A percentile compares a stretch with the other conserved stretches of the same genome.
phyloP scores from a whole-genome alignment of 1,284 basidiomycete species.

The Megacollybia platyphylla region DNA sequence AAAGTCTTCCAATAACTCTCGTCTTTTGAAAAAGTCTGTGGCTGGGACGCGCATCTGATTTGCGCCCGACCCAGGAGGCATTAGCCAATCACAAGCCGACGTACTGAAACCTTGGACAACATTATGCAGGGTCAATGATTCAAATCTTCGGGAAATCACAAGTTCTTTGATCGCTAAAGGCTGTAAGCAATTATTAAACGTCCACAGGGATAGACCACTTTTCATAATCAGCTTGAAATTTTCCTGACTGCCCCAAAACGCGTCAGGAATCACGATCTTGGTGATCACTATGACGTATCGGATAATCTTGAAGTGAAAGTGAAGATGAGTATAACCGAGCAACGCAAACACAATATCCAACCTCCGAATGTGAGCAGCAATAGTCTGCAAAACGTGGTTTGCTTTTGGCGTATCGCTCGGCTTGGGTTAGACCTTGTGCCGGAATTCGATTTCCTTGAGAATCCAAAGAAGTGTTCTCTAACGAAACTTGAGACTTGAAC shows the following conservation, averaged over 20 bases:
- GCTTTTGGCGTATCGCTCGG: slow-evolving; percentile 24
- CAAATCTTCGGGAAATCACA: slow-evolving; percentile 66
- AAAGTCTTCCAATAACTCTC: slow-evolving; percentile 75
- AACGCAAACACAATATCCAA: slow-evolving; percentile 14
- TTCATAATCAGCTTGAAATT: slow-evolving; percentile 56
- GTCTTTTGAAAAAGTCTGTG: slow-evolving; percentile 61
- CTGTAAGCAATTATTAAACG: slow-evolving; percentile 1
- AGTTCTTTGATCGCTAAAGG: slow-evolving; percentile 57
- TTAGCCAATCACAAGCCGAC: slow-evolving; percentile 76
- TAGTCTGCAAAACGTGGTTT: slow-evolving; percentile 79
- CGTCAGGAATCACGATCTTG: slow-evolving; percentile 58
- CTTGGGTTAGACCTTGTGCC: slow-evolving; percentile 32
- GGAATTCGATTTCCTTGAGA: slow-evolving; percentile 31
- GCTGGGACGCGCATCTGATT: slow-evolving; percentile 39
- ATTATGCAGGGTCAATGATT: slow-evolving; percentile 72
- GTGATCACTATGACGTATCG: slow-evolving; percentile 56
- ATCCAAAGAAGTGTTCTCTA: slow-evolving; percentile 28
- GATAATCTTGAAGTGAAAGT: slow-evolving; percentile 42
- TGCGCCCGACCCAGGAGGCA: slow-evolving; percentile 24
- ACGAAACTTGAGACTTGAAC: slow-evolving; percentile 35
- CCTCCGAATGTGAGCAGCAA: slow-evolving; percentile 51
- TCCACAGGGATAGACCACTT: slow-evolving; percentile 31
- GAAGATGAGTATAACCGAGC: slow-evolving; percentile 1
- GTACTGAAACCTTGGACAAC: slow-evolving; percentile 71
- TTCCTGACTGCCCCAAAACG: slow-evolving; percentile 65